Percentiles rank a stretch among this genome's conserved stretches.
These are phyloP conservation scores for Tuber aestivum DNA, from an alignment of 495 filamentous ascomycete genomes.

Conservation along the genomic window DNA sequence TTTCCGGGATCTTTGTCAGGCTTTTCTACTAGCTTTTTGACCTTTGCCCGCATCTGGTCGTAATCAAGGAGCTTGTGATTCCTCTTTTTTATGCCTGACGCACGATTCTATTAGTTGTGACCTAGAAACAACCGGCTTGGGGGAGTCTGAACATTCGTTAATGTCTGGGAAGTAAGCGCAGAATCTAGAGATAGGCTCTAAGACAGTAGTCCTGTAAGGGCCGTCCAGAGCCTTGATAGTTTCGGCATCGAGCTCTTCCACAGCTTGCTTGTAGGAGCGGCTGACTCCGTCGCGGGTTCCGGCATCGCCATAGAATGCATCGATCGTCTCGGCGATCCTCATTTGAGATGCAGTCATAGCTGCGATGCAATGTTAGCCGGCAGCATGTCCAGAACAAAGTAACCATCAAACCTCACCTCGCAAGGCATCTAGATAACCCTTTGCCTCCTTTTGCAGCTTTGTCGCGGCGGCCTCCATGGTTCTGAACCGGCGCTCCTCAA, in stretches of 20 bases:
- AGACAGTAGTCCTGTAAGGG: constrained; percentile 88
- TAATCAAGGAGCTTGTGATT: constrained; percentile 97
- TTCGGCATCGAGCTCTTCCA: constrained; percentile 93
- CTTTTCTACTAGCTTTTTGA: constrained; percentile 95
- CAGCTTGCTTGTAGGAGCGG: constrained; percentile 93
- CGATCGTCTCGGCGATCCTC: constrained; percentile 98
- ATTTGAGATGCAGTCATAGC: constrained; percentile 99
- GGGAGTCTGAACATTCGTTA: constrained; percentile 71
- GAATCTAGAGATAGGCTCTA: constrained; percentile 90
- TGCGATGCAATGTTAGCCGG: constrained; percentile 39
- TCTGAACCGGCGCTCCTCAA: constrained; percentile 91
- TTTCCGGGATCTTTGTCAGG: constrained; percentile 97
- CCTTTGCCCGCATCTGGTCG: constrained; percentile 87
- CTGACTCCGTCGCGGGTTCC: constrained; percentile 91
- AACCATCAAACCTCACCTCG: constrained; percentile 55
- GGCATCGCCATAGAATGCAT: constrained; percentile 96
- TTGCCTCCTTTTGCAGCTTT: constrained; percentile 92
- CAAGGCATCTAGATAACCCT: constrained; percentile 91
- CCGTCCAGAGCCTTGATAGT: constrained; percentile 97
- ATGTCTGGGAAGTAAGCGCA: constrained; percentile 99
- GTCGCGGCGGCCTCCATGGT: constrained; percentile 92
- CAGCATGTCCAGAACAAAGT: background rate
- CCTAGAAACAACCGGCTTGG: background rate
- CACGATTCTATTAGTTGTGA: background rate
- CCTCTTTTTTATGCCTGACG: constrained; percentile 84